Evolutionary conservation across 768 basidiomycete species (phyloP).

Genomic region (Boletus sp.): DNA sequence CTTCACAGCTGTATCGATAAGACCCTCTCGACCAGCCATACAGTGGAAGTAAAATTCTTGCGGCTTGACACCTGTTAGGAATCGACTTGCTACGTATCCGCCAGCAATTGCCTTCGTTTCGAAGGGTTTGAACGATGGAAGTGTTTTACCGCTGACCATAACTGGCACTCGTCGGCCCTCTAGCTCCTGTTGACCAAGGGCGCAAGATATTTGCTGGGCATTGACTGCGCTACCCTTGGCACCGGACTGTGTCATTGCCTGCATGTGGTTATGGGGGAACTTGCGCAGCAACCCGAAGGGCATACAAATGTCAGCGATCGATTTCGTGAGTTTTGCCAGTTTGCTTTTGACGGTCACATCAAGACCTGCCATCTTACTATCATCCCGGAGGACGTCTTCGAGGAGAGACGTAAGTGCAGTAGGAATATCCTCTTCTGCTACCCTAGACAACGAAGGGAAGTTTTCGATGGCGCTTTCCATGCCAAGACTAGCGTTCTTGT

Average conservation of each 20-base stretch:
- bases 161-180: conserved; percentile 98
- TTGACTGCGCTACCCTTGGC: conserved; percentile 98
- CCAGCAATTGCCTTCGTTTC: conserved; percentile 98
- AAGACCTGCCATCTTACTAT: conserved; percentile 95
- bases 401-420: conserved; percentile 62
- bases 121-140: conserved; percentile 95
- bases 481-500: conserved; percentile 66
- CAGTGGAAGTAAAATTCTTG: conserved; percentile 99
- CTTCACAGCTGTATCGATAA: conserved; percentile 99
- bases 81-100: conserved; percentile 96
- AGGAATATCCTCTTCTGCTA: conserved; percentile 51
- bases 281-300: conserved; percentile 84
- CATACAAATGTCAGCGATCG: conserved; percentile 84
- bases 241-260: conserved; percentile 96
- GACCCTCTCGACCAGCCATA: conserved; percentile 98
- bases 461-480: conserved; percentile 88
- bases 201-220: conserved; percentile 96
- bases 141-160: conserved; percentile 98
- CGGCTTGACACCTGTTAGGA: conserved; percentile 95
- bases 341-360: conserved; percentile 90
- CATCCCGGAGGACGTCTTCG: conserved; percentile 91
- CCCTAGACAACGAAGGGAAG: conserved; percentile 68
- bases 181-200: conserved; percentile 94
- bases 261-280: conserved; percentile 99
- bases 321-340: conserved; percentile 81